phyloP scores from a whole-genome alignment of 352 stramenopile species.

The Discostella stelligera region DNA sequence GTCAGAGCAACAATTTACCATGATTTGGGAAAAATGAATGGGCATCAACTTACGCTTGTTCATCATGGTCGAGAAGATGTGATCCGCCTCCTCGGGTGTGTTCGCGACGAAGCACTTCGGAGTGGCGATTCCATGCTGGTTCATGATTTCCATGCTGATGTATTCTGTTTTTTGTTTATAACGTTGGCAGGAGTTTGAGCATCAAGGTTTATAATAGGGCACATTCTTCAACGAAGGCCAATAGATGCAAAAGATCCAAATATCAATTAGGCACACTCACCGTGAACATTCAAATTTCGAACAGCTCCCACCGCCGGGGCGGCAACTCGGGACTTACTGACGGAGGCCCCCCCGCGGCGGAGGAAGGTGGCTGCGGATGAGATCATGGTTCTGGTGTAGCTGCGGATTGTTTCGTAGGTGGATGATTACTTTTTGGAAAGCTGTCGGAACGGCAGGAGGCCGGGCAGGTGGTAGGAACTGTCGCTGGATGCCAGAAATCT shows the following conservation, averaged over 20 bases:
- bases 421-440: neutral
- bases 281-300: constrained; percentile 75
- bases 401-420: neutral
- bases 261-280: neutral
- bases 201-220: too few relatives aligned
- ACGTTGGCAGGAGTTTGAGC: too few relatives aligned
- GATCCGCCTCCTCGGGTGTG: constrained; percentile 70
- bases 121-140: constrained; percentile 65
- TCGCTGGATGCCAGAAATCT: neutral
- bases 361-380: constrained; percentile 27
- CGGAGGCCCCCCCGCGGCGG: constrained; percentile 7
- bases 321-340: constrained; percentile 30
- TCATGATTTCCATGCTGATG: constrained; percentile 77
- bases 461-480: neutral
- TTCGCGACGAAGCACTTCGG: constrained; percentile 59
- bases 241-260: constrained; percentile 2
- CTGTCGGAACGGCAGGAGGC: neutral
- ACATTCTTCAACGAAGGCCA: too few relatives aligned
- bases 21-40: neutral
- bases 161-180: constrained; percentile 42
- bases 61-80: constrained; percentile 61
- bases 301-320: constrained; percentile 49
- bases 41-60: constrained; percentile 52
- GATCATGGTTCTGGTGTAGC: constrained; percentile 17
- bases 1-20: neutral